Evolutionary conservation across 768 basidiomycete genomes (phyloP), one percentile per base, ranked within the genome.

Genomic region (Megacollybia marginata): DNA sequence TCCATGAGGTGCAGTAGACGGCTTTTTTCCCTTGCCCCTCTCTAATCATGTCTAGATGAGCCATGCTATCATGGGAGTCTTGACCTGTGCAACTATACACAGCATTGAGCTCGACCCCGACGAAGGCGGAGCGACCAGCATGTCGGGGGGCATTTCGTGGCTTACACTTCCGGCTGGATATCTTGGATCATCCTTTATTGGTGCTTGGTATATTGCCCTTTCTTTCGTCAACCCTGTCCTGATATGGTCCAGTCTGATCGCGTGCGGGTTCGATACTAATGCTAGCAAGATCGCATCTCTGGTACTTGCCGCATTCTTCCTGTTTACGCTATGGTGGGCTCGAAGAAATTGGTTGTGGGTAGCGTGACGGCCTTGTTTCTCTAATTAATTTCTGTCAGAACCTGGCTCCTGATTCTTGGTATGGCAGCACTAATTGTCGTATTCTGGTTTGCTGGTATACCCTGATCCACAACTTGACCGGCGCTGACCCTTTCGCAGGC

Each of bases 321-420:
- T 94, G 32, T 73, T 93, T 56, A 92, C 90, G 1, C 73, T 93
- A 3, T 95, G 90, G 88, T 90, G 88, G 88, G 87, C 88, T 8
- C 72, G 85, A 45, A 73, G 70, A 54, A 88, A 87, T 59, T 75
- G 79, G 72, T 55, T 94, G 85, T 88, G 55, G 58, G 83, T 67
- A 20, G 40, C 35, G 23, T 16, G 18, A 47, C 50, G 19, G 33
- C 23, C 16, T 52, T 42, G 19, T n/a, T 42, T 15, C 31, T 48
- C 35, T 19, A 31, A 9, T 35, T 40, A 2, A 32, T 16, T 28
- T 28, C 23, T 18, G 19, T 10, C 44, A 90, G 89, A 52, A 85
- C 88, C 5, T 92, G 89, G 88, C 56, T 73, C 1, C 72, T 92
- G 18, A 88, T 92, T 49, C 48, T 86, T 12, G 82, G 85, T 16